Evolutionary conservation across 345 rosid genomes (phyloP).

Genomic region (Eucalyptus marginata): DNA sequence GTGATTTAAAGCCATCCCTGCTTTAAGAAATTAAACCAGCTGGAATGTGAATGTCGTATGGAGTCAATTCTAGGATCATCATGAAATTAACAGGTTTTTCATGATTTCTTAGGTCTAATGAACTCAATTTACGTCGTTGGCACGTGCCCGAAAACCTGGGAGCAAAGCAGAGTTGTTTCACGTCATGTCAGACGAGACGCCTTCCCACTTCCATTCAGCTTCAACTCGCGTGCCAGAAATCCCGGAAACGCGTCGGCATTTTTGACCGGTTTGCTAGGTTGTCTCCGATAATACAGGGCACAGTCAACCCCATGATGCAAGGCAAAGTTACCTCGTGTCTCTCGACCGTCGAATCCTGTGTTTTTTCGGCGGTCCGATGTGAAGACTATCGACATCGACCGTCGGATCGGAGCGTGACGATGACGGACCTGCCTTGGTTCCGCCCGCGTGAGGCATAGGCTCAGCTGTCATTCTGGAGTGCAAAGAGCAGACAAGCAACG

Average conservation of each 20-base stretch:
- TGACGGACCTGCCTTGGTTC: fast-evolving
- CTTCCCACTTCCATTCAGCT: neutral
- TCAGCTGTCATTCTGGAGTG: neutral
- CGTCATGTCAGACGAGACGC: neutral
- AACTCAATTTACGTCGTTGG: neutral
- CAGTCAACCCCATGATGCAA: neutral
- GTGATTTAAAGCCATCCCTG: neutral
- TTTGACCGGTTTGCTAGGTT: neutral
- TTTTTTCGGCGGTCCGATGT: neutral
- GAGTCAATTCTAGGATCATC: neutral
- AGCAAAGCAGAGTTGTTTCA: neutral
- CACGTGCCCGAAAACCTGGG: neutral
- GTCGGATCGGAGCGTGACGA: neutral
- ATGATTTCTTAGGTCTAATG: neutral
- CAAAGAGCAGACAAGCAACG: neutral
- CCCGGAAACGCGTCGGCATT: neutral
- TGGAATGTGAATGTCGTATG: neutral
- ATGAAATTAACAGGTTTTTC: neutral
- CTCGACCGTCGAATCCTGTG: neutral
- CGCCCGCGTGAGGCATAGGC: neutral
- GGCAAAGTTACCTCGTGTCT: neutral
- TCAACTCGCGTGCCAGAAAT: neutral
- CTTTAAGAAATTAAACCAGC: neutral
- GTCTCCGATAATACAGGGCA: neutral
- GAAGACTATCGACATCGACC: neutral